phyloP scores from a whole-genome alignment of 768 basidiomycete genomes.

The Pholiota molesta region DNA sequence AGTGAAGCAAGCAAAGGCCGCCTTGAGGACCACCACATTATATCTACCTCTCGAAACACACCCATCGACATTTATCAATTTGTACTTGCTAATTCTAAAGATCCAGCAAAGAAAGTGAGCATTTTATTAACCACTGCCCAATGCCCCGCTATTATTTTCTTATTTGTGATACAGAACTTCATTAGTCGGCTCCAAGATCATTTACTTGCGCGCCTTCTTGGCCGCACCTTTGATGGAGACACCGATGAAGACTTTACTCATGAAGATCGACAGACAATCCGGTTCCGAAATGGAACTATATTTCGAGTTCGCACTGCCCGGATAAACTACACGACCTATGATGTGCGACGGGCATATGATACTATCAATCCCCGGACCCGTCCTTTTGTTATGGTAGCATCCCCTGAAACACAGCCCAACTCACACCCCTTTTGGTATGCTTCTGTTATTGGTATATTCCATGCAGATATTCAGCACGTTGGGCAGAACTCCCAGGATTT shows the following conservation, averaged over 20 bases:
- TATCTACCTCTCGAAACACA: constrained; percentile 22
- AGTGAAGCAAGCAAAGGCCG: not conserved
- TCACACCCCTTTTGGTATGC: constrained; percentile 29
- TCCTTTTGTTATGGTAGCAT: constrained; percentile 33
- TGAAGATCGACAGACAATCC: constrained; percentile 23
- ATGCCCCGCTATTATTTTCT: too few relatives aligned
- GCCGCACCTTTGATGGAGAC: constrained; percentile 31
- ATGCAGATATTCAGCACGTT: constrained; percentile 22
- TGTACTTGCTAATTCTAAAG: not conserved
- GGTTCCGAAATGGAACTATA: constrained; percentile 25
- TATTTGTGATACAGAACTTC: constrained; percentile 21
- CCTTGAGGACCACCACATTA: constrained; percentile 11
- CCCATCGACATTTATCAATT: constrained; percentile 24
- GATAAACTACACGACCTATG: constrained; percentile 35
- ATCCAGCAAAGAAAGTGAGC: constrained; percentile 27
- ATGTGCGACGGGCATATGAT: constrained; percentile 26
- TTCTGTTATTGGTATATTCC: constrained; percentile 23
- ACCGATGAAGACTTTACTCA: constrained; percentile 26
- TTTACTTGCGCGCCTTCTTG: constrained; percentile 32
- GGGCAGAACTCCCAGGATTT: constrained; percentile 9
- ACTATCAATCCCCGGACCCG: constrained; percentile 30
- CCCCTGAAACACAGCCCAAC: constrained; percentile 15
- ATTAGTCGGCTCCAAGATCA: constrained; percentile 34
- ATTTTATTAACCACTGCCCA: too few relatives aligned
- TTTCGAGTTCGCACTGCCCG: constrained; percentile 22